These are phyloP conservation scores for Diaporthe aspalathi DNA, from an alignment of 2,329 filamentous ascomycete genomes.

Conservation along the genomic window DNA sequence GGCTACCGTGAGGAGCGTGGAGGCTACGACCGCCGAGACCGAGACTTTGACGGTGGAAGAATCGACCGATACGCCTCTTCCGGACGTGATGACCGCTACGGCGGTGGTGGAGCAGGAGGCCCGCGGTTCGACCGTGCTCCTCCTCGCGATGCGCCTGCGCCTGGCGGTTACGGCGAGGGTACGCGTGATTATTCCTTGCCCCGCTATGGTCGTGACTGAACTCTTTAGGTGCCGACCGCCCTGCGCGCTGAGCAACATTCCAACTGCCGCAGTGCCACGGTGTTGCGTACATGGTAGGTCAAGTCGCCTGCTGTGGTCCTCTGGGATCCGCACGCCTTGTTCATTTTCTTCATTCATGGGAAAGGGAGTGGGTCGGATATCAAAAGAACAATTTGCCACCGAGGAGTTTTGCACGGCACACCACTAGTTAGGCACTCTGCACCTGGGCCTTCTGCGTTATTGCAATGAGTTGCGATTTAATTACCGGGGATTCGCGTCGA, in stretches of 20 bases:
- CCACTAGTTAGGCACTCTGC: slow-evolving; percentile 40
- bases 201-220: slow-evolving; percentile 39
- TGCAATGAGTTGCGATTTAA: slow-evolving; percentile 38
- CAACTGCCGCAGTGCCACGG: slow-evolving; percentile 28
- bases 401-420: slow-evolving; percentile 38
- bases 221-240: slow-evolving; percentile 38
- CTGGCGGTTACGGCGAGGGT: slow-evolving; percentile 46
- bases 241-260: slow-evolving; percentile 33
- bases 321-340: slow-evolving; percentile 34
- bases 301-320: slow-evolving; percentile 33
- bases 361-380: slow-evolving; percentile 38
- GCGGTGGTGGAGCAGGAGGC: slow-evolving; percentile 34
- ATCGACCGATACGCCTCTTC: slow-evolving; percentile 54
- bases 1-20: slow-evolving; percentile 55
- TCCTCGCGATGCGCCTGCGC: slow-evolving; percentile 45
- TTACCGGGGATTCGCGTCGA: slow-evolving; percentile 36
- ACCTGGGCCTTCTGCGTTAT: slow-evolving; percentile 39
- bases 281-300: slow-evolving; percentile 33
- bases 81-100: slow-evolving; percentile 38
- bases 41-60: slow-evolving; percentile 46
- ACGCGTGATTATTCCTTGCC: slow-evolving; percentile 35
- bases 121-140: slow-evolving; percentile 41
- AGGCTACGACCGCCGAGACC: slow-evolving; percentile 51
- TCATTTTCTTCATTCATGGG: slow-evolving; percentile 38
- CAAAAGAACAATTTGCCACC: slow-evolving; percentile 38